Base-by-base conservation (phyloP, 208 protist species). In the Trypanosoma cruzi region DNA sequence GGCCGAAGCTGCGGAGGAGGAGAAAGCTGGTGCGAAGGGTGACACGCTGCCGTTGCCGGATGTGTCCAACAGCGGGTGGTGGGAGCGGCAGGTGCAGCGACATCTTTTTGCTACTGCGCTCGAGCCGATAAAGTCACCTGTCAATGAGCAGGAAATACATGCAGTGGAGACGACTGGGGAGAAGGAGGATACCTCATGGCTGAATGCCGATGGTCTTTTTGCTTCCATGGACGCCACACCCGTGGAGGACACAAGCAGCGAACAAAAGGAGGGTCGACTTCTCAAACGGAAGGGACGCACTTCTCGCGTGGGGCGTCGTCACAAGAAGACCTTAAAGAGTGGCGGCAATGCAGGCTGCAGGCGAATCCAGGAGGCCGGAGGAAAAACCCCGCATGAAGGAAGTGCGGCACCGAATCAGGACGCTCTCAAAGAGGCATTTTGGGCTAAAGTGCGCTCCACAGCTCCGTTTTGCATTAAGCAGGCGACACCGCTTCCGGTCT, bases 401-500 rank as follows among this genome's bases (percentile, higher is more conserved):
- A 55, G 58, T 46, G 32, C 0, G 8, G 31, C 18, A 11, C 1
- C 29, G 32, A 34, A n/a, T 36, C 10, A 63, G 11, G 46, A 60
- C 31, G 54, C 50, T 24, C 1, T 68, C n/a, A 52, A 64, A 54
- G 66, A 59, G 24, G 62, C 60, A 31, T 73, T 81, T 64, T 77
- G 68, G 76, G 58, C 59, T 14, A 71, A 68, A 37, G 70, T 96
- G 22, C 75, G 79, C 26, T 52, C 71, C 22, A 83, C 82, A n/a
- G 31, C 73, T 18, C 88, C 85, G 10, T 93, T 96, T 63, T 31
- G 64, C 24, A 69, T 94, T 31, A 68, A 58, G 63, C 80, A 86
- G 57, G 91, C 84, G 7, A 90, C 84, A 16, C 91, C 91, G 16
- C 80, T 96, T 20, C 86, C 88, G 61, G 77, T 74, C 34, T 94